phyloP scores from a whole-genome alignment of 1,284 basidiomycete species.

The Puccinia hordei region DNA sequence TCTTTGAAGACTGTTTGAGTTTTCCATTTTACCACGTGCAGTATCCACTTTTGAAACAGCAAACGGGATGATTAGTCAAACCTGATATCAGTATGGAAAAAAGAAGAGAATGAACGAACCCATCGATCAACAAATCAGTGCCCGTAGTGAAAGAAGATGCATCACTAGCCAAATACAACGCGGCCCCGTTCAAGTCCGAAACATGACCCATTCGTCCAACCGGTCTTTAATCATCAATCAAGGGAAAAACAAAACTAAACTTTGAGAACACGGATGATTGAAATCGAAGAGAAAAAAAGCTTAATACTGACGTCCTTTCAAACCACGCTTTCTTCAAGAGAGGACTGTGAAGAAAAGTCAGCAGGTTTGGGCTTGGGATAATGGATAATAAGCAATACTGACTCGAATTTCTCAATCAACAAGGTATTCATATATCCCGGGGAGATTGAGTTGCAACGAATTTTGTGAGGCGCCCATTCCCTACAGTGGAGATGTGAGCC shows the following conservation, averaged over 20 bases:
- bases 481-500: neutral
- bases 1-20: too few species aligned
- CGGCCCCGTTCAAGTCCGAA: slow-evolving; percentile 47
- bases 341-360: slow-evolving; percentile 15
- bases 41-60: slow-evolving; percentile 19
- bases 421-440: slow-evolving; percentile 51
- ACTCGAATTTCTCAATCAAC: slow-evolving; percentile 51
- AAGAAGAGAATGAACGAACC: slow-evolving; percentile 11
- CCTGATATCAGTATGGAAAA: neutral
- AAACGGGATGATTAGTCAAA: neutral
- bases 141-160: slow-evolving; percentile 45
- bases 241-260: too few species aligned
- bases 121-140: slow-evolving; percentile 41
- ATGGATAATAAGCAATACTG: neutral
- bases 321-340: slow-evolving; percentile 51
- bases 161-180: slow-evolving; percentile 44
- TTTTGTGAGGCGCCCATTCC: slow-evolving; percentile 50
- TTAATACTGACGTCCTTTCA: slow-evolving; percentile 47
- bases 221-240: too few species aligned
- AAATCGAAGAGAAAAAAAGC: too few species aligned
- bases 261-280: too few species aligned
- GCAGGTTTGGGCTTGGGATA: neutral
- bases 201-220: slow-evolving; percentile 47
- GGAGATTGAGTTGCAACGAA: slow-evolving; percentile 49
- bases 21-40: slow-evolving; percentile 26